A percentile compares a stretch with the other conserved stretches of the same genome.
phyloP scores from a whole-genome alignment of 2,329 filamentous ascomycete genomes.

The Venturia carpophila region DNA sequence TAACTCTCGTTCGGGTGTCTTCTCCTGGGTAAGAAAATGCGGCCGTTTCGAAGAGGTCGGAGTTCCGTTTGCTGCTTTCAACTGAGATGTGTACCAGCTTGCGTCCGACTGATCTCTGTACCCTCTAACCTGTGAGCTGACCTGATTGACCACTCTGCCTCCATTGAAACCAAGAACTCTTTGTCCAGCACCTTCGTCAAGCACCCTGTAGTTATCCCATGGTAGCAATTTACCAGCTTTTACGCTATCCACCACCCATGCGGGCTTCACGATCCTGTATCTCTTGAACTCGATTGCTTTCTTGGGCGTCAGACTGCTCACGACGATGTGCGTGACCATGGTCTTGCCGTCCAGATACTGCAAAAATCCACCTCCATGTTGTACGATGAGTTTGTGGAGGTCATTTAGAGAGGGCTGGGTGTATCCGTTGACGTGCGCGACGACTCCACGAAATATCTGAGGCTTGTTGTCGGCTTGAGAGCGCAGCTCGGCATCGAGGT shows the following conservation, averaged over 20 bases:
- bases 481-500: constrained; percentile 77
- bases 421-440: constrained; percentile 90
- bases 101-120: constrained; percentile 75
- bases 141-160: constrained; percentile 59
- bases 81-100: constrained; percentile 74
- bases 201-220: constrained; percentile 76
- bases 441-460: constrained; percentile 81
- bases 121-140: constrained; percentile 50
- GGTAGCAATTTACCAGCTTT: constrained; percentile 71
- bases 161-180: constrained; percentile 60
- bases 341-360: constrained; percentile 96
- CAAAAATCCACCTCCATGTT: constrained; percentile 87
- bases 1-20: constrained; percentile 21
- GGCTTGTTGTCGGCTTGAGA: constrained; percentile 60
- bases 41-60: constrained; percentile 23
- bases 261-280: constrained; percentile 88
- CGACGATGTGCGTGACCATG: constrained; percentile 90
- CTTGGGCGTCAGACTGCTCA: constrained; percentile 81
- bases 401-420: constrained; percentile 88
- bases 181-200: constrained; percentile 78
- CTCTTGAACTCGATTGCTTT: constrained; percentile 80
- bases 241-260: constrained; percentile 89
- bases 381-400: constrained; percentile 79
- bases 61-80: constrained; percentile 38
- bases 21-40: constrained; percentile 22